These are phyloP conservation scores for Pterocarpus santalinus DNA, from an alignment of 306 rosid genomes.

Conservation along the genomic window DNA sequence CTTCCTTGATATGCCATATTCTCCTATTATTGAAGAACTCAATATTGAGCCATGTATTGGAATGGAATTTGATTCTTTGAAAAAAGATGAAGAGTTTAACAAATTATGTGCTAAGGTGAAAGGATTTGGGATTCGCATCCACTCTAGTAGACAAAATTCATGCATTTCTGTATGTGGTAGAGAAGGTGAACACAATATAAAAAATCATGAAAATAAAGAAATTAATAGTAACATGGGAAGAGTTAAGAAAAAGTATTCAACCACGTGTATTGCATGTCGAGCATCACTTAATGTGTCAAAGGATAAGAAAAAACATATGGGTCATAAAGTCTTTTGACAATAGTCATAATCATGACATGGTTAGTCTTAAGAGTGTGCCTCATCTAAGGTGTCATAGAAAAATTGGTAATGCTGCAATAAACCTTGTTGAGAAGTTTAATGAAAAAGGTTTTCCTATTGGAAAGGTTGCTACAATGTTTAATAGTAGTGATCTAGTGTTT, in stretches of 20 bases:
- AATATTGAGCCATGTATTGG: neutral
- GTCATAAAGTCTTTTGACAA: neutral
- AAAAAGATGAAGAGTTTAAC: neutral
- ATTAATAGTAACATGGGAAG: neutral
- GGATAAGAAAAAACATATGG: neutral
- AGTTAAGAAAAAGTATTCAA: neutral
- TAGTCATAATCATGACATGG: neutral
- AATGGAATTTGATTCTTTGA: neutral
- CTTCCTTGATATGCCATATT: neutral
- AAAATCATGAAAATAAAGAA: neutral
- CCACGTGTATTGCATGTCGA: neutral
- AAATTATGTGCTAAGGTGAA: neutral
- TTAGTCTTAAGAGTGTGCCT: neutral
- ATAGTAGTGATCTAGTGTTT: neutral
- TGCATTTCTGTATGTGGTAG: neutral
- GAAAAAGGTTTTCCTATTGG: neutral
- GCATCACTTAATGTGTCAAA: slow-evolving; percentile 1
- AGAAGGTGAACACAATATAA: neutral
- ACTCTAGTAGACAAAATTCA: neutral
- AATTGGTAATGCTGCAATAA: neutral
- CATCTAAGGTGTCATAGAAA: neutral
- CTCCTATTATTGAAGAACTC: neutral
- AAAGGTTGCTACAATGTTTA: neutral
- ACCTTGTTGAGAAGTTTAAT: neutral
- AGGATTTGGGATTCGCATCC: neutral